Percentiles rank a stretch among this genome's conserved stretches.
Conservation (phyloP, 2,329 filamentous ascomycete species). For the Colletotrichum karsti region DNA sequence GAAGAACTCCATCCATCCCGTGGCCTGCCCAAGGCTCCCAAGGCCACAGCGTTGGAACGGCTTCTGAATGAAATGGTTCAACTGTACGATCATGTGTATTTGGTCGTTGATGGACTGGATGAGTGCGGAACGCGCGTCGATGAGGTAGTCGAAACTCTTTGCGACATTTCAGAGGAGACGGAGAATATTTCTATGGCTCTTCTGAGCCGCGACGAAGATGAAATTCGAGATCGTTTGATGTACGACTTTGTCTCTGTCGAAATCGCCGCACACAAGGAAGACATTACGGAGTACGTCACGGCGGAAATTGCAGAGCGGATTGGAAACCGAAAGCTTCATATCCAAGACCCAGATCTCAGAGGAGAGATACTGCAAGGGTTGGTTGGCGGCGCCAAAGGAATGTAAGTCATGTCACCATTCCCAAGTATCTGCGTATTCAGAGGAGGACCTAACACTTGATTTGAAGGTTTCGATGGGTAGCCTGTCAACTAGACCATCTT, state of each 20-base stretch:
- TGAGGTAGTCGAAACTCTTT: not conserved
- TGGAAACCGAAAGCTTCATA: not conserved
- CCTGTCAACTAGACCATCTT: conserved; percentile 11
- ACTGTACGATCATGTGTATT: not conserved
- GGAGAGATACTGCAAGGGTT: not conserved
- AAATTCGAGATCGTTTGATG: not conserved
- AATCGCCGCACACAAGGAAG: not conserved
- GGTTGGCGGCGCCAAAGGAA: not conserved
- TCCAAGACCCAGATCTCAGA: not conserved
- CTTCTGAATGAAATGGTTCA: not conserved
- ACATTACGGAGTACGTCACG: not conserved
- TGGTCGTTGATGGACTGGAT: not conserved
- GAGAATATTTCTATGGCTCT: not conserved
- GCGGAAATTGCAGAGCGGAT: not conserved
- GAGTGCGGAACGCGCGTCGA: not conserved
- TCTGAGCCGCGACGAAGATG: not conserved
- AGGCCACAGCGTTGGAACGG: fast-evolving
- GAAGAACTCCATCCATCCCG: fast-evolving
- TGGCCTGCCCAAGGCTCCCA: not conserved
- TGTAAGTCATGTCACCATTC: not conserved
- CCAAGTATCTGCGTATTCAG: not conserved
- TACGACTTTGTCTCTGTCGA: not conserved
- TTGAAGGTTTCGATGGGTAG: conserved; percentile 4
- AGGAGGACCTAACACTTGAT: not conserved
- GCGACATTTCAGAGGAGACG: not conserved